Percentiles rank a stretch among this genome's conserved stretches.
Conservation (phyloP, 1,139 yeast species). For the Debaryomyces nepalensis region DNA sequence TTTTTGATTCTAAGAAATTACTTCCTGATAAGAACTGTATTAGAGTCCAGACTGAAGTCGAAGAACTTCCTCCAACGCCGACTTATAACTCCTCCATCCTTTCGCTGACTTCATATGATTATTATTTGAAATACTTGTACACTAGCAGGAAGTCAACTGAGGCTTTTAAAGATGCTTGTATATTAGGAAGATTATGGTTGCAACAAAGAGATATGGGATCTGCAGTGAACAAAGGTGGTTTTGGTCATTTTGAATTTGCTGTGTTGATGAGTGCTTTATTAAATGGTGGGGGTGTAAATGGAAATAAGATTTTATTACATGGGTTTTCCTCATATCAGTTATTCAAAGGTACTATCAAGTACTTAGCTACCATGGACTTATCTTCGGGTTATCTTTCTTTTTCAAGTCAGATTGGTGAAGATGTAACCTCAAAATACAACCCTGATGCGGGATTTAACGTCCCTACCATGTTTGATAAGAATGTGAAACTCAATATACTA, state of each 20-base stretch:
- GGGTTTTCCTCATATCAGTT: constrained; percentile 94
- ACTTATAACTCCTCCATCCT: constrained; percentile 80
- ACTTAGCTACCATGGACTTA: constrained; percentile 78
- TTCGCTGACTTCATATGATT: constrained; percentile 67
- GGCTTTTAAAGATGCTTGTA: constrained; percentile 87
- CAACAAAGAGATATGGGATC: constrained; percentile 83
- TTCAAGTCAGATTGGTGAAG: constrained; percentile 59
- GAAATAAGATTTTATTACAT: constrained; percentile 74
- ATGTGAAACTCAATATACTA: constrained; percentile 72
- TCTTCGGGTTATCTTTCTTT: constrained; percentile 69
- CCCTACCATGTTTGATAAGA: constrained; percentile 79
- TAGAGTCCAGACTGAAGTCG: constrained; percentile 59
- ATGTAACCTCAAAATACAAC: constrained; percentile 51
- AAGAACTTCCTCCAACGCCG: constrained; percentile 76
- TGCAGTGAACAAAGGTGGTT: constrained; percentile 69
- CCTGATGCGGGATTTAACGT: constrained; percentile 63
- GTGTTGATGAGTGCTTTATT: constrained; percentile 78
- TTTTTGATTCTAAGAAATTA: constrained; percentile 76
- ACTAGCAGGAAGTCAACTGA: constrained; percentile 77
- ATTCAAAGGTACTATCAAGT: constrained; percentile 84
- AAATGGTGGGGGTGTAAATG: constrained; percentile 81
- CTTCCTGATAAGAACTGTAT: constrained; percentile 80
- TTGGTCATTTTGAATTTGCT: constrained; percentile 91
- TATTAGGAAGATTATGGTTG: constrained; percentile 87
- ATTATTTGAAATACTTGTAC: constrained; percentile 75